These are phyloP conservation scores for Coemansia pectinata DNA, from an alignment of 192 early-diverging fungal genomes.

Conservation along the genomic window DNA sequence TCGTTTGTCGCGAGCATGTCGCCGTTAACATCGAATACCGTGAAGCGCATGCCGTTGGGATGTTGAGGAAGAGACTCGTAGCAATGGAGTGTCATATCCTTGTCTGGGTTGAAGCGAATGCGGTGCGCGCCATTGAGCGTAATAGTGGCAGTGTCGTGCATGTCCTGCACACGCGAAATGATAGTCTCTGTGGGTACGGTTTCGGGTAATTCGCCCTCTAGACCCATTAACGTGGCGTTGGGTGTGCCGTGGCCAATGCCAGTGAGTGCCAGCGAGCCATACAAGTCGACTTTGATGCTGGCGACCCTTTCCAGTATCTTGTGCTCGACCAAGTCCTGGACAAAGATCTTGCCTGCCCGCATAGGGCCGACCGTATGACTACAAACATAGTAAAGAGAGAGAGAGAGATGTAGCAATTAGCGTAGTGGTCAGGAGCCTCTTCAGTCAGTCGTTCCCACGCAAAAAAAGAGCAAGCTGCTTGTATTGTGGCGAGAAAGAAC, in stretches of 20 bases:
- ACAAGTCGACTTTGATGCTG: slow-evolving; percentile 80
- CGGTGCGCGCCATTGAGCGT: slow-evolving; percentile 71
- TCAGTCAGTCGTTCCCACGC: slow-evolving; percentile 4
- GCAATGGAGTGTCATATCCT: slow-evolving; percentile 88
- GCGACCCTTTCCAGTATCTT: slow-evolving; percentile 63
- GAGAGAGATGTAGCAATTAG: neutral
- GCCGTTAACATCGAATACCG: slow-evolving; percentile 76
- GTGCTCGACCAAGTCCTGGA: slow-evolving; percentile 76
- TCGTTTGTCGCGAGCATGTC: slow-evolving; percentile 92
- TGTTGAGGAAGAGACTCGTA: slow-evolving; percentile 87
- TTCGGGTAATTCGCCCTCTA: slow-evolving; percentile 90
- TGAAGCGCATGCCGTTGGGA: slow-evolving; percentile 95
- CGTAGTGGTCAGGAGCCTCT: neutral
- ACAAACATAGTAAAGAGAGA: slow-evolving; percentile 10
- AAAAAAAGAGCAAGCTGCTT: neutral
- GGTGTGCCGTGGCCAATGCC: slow-evolving; percentile 97
- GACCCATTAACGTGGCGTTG: slow-evolving; percentile 83
- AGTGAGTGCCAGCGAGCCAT: slow-evolving; percentile 90
- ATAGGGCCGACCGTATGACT: slow-evolving; percentile 95
- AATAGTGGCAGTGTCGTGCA: slow-evolving; percentile 70
- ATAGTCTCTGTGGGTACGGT: slow-evolving; percentile 82
- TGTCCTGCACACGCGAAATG: slow-evolving; percentile 69
- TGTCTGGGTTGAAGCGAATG: slow-evolving; percentile 81
- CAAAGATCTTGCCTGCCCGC: slow-evolving; percentile 94
- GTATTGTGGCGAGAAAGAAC: neutral